Percentiles rank a stretch among this genome's conserved stretches.
phyloP scores from a whole-genome alignment of 306 rosid species.

The Trifolium fragiferum region DNA sequence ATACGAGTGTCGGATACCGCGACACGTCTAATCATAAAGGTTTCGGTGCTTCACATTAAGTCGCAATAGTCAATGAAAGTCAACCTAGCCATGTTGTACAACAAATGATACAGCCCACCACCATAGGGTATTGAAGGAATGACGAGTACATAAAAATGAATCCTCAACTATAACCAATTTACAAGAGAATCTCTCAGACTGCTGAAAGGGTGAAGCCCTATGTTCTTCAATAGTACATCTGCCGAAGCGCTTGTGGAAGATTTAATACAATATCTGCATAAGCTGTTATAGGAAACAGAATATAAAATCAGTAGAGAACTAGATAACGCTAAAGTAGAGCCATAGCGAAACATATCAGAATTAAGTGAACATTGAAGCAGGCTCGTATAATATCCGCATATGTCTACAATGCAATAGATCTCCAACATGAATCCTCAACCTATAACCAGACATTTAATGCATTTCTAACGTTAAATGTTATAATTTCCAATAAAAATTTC shows the following conservation, averaged over 20 bases:
- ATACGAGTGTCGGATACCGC: no score
- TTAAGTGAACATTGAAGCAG: constrained; percentile 25
- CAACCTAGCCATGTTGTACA: constrained; percentile 25
- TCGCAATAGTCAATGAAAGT: background rate
- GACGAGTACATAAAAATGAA: constrained; percentile 39
- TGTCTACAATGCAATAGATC: no score
- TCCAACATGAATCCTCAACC: no score
- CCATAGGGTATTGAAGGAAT: constrained; percentile 32
- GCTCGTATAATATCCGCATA: background rate
- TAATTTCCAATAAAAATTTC: background rate
- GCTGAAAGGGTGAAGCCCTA: constrained; percentile 39
- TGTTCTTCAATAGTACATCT: constrained; percentile 51
- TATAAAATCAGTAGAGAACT: constrained; percentile 6
- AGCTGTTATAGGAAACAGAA: constrained; percentile 57
- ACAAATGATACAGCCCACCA: constrained; percentile 37
- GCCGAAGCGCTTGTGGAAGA: constrained; percentile 72
- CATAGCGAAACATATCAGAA: constrained; percentile 16
- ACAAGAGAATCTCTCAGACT: constrained; percentile 44
- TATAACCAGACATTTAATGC: background rate
- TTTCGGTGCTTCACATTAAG: no score
- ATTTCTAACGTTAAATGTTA: background rate
- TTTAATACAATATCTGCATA: constrained; percentile 92
- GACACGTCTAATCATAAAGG: no score
- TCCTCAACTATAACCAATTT: constrained; percentile 37
- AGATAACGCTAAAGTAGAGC: background rate